Evolutionary conservation across 2,329 filamentous ascomycete species (phyloP).

Genomic region (Talaromyces sp.): DNA sequence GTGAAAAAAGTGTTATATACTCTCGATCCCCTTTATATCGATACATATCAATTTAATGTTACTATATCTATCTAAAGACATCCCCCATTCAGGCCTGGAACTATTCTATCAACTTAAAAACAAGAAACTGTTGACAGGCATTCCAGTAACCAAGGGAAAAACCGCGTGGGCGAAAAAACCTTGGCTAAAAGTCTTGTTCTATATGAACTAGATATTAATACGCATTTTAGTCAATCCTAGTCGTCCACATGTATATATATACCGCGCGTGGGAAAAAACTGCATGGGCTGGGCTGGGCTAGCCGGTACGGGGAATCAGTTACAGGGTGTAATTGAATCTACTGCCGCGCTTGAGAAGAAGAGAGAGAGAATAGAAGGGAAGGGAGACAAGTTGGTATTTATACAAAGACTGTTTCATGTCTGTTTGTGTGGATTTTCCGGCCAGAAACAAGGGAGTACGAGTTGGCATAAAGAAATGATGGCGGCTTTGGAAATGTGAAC

Average conservation of each 20-base stretch:
- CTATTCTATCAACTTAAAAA: background rate
- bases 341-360: background rate
- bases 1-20: background rate
- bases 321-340: background rate
- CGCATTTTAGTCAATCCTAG: background rate
- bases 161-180: background rate
- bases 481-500: too few relatives aligned
- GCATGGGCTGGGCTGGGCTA: background rate
- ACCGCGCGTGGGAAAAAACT: background rate
- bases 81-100: background rate
- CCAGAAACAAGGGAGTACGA: background rate
- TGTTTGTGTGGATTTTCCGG: background rate
- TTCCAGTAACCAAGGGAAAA: background rate
- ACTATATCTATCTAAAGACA: background rate
- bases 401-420: background rate
- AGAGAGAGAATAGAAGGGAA: background rate
- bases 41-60: background rate
- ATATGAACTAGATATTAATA: background rate
- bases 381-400: background rate
- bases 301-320: background rate
- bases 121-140: background rate
- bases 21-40: background rate
- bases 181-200: background rate
- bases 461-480: background rate
- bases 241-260: background rate